These are phyloP conservation scores for Globisporangium polare DNA, from an alignment of 352 stramenopile genomes.

Conservation along the genomic window DNA sequence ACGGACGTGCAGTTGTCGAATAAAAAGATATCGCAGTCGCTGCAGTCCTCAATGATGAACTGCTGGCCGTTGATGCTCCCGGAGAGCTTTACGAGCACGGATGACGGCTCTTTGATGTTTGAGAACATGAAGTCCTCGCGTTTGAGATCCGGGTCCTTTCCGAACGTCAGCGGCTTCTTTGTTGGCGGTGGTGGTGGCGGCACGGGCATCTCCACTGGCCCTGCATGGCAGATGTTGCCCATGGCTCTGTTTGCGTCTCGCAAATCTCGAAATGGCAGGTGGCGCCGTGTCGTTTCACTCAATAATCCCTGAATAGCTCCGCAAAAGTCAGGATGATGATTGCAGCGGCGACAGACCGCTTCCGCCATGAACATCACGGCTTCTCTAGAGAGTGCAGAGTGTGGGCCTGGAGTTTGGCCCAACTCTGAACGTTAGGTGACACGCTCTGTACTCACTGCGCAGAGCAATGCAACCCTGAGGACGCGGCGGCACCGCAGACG, in stretches of 20 bases:
- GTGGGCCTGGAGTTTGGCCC: background rate
- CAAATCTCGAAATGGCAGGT: background rate
- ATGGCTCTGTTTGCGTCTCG: constrained; percentile 19
- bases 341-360: background rate
- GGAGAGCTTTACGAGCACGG: constrained; percentile 45
- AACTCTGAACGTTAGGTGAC: background rate
- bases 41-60: constrained; percentile 72
- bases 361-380: no score
- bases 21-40: constrained; percentile 73
- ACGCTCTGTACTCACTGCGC: background rate
- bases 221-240: constrained; percentile 59
- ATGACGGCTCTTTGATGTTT: constrained; percentile 28
- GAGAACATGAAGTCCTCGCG: constrained; percentile 70
- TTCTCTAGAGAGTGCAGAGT: background rate
- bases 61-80: constrained; percentile 73
- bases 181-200: background rate
- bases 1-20: constrained; percentile 74
- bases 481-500: background rate
- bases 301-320: background rate
- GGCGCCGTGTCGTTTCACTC: background rate
- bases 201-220: constrained; percentile 15
- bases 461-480: background rate
- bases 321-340: background rate
- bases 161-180: constrained; percentile 37
- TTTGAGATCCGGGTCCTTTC: constrained; percentile 58